Evolutionary conservation across 371 early-diverging fungal genomes (phyloP), one percentile per base, ranked within the genome.

Genomic region (Sporodiniella umbellata): DNA sequence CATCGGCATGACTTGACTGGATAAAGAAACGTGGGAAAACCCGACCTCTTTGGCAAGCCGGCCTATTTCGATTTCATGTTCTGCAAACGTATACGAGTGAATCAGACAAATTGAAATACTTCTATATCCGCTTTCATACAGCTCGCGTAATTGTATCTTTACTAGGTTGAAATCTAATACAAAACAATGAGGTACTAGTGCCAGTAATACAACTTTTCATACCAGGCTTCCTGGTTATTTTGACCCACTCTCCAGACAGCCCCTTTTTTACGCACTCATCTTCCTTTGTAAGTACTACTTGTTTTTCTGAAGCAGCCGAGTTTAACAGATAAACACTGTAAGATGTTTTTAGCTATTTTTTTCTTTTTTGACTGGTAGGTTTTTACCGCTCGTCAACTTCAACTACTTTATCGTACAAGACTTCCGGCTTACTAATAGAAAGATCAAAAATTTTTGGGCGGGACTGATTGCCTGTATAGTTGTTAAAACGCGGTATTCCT

Each of bases 371-470:
- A 6, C 14, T 26, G 11, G 8, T 43, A 33, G 4, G 11, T 19
- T n/a, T n/a, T 33, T 68, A 83, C 79, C 95, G 78, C 60, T 96
- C 96, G 56, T 94, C 90, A 6, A 96, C 72, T 64, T 96, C 93
- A 1, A 95, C 69, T 2, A 96, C 97, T 4, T 71, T 54, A 40
- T 85, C 79, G 58, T 95, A 94, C n/a, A 98, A 76, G 0, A 90
- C 89, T 39, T 85, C 92, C 1, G 92, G 93, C 46, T 83, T 83
- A 12, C 57, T 58, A 51, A 95, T 90, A 1, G 89, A 72, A 35
- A 98, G 74, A 61, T 96, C 96, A 71, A 98, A 98, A 50, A 98
- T 93, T 52, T 85, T 85, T 10, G 96, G 96, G 14, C 98, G 79
- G 11, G 94, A 77, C 65, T 98, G 97, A 61, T 94, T 28, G 30